Conservation (phyloP, 2,329 filamentous ascomycete species). For the Bertia moriformis region DNA sequence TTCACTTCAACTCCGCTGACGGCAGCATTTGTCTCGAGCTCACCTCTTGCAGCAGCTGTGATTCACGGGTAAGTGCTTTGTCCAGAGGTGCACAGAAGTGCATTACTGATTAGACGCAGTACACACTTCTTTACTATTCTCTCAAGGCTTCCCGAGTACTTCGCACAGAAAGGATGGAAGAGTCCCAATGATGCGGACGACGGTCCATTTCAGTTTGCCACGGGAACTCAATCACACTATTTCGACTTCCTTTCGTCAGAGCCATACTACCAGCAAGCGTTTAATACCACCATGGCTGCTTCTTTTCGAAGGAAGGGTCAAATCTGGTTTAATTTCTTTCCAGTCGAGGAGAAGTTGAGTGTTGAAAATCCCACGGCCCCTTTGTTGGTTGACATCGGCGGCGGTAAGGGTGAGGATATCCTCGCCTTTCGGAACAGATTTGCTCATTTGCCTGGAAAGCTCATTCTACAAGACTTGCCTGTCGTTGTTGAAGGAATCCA, state of each 20-base stretch:
- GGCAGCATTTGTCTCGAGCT: neutral
- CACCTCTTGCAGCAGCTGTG: neutral
- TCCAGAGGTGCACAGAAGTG: too few species aligned
- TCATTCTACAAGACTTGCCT: neutral
- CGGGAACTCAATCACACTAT: conserved; percentile 9
- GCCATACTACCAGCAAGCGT: conserved; percentile 7
- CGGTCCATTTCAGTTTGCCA: conserved; percentile 12
- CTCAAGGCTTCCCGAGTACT: conserved; percentile 10
- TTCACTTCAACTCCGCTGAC: neutral
- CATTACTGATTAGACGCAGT: neutral
- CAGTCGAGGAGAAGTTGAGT: neutral
- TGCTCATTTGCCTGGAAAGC: neutral
- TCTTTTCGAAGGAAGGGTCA: neutral
- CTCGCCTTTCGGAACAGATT: neutral
- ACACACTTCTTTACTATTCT: conserved; percentile 1
- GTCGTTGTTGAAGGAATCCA: neutral
- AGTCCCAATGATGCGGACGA: conserved; percentile 11
- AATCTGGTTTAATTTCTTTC: neutral
- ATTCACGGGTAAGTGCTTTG: neutral
- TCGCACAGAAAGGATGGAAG: conserved; percentile 12
- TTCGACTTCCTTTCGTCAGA: conserved; percentile 12
- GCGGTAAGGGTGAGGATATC: neutral
- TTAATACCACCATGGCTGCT: conserved; percentile 13
- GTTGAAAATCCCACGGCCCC: neutral
- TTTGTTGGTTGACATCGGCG: neutral